Percentiles rank a stretch among this genome's conserved stretches.
These are phyloP conservation scores for Stagonosporopsis vannaccii DNA, from an alignment of 2,329 filamentous ascomycete species.

Conservation along the genomic window DNA sequence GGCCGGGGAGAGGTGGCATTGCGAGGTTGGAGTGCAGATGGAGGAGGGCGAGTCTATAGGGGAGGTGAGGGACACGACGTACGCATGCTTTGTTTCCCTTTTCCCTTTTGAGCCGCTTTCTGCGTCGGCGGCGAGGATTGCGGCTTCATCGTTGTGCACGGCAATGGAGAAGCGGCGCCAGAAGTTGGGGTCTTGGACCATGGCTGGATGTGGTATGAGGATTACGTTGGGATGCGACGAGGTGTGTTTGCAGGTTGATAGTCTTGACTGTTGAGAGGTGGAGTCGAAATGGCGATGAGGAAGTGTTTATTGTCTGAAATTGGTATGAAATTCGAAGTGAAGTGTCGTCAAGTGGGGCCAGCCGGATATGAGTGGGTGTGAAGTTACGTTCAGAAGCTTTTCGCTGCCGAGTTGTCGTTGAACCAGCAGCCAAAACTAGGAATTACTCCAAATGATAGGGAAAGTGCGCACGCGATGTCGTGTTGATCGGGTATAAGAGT, in stretches of 20 bases:
- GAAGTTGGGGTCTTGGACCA: constrained; percentile 64
- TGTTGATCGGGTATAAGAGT: constrained; percentile 5
- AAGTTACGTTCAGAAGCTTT: constrained; percentile 2
- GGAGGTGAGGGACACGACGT: constrained; percentile 35
- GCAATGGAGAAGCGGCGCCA: constrained; percentile 67
- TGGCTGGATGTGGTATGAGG: constrained; percentile 47
- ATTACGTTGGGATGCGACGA: not conserved
- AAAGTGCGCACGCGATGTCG: constrained; percentile 4
- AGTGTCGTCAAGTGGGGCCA: constrained; percentile 12
- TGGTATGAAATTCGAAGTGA: constrained; percentile 2
- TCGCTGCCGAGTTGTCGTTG: constrained; percentile 11
- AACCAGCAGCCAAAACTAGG: constrained; percentile 9
- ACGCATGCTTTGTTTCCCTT: constrained; percentile 49
- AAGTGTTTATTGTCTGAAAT: not conserved
- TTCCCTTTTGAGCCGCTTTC: constrained; percentile 21
- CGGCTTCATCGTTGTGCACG: constrained; percentile 63
- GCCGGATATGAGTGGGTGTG: constrained; percentile 9
- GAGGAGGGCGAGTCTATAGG: constrained; percentile 19
- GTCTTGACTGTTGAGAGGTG: not conserved
- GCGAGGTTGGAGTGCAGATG: constrained; percentile 29
- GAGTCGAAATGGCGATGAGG: not conserved
- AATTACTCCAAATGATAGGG: constrained; percentile 1
- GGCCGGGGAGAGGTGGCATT: constrained; percentile 22
- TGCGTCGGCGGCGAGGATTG: constrained; percentile 22
- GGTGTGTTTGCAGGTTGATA: not conserved